Evolutionary conservation across 2,329 filamentous ascomycete genomes (phyloP), one percentile per base, ranked within the genome.

Genomic region (Ophiostoma fasciatum): DNA sequence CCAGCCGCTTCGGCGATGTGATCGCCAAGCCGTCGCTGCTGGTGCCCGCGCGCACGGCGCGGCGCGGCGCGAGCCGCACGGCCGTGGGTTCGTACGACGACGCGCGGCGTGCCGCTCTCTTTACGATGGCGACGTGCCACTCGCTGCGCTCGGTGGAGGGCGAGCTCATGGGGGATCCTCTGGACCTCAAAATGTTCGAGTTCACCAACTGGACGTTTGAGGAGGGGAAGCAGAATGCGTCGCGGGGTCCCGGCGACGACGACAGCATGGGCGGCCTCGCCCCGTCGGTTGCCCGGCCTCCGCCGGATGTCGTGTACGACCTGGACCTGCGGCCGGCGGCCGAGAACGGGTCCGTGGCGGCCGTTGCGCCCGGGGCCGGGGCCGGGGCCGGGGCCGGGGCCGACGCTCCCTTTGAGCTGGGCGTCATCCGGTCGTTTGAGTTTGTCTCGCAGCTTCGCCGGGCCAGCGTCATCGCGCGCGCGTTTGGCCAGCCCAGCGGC

Each of bases 161-260:
- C 32, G 85, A 94, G 51, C 70, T 96, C 28, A 69, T 98, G 23
- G 90, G 90, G 1, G 90, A 98, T 50, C 90, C 92, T 5, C 64
- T 98, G 2, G 90, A 98, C 54, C 66, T 94, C 39, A 96, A 96
- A 54, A 98, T 98, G 90, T 98, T 98, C 52, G 79, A 94, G 45
- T 98, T 94, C 47, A 96, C 90, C 0, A 71, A 72, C 6, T 98
- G 90, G 90, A 71, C 74, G 4, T 98, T 83, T 47, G 82, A 94
- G 53, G 90, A 98, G 61, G 84, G 85, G 3, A 76, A 18, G 28
- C 40, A 42, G 18, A 29, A 36, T 11, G 21, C 28, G 5, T 17
- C 31, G 7, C 17, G 31, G 20, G 72, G 72, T 35, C 66, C 66
- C 28, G 74, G 81, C 33, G 78, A 83, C 15, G 82, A 88, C 31